Evolutionary conservation across 2,329 filamentous ascomycete species (phyloP), one percentile per base, ranked within the genome.

Genomic region (Dryadomyces sulphureus): DNA sequence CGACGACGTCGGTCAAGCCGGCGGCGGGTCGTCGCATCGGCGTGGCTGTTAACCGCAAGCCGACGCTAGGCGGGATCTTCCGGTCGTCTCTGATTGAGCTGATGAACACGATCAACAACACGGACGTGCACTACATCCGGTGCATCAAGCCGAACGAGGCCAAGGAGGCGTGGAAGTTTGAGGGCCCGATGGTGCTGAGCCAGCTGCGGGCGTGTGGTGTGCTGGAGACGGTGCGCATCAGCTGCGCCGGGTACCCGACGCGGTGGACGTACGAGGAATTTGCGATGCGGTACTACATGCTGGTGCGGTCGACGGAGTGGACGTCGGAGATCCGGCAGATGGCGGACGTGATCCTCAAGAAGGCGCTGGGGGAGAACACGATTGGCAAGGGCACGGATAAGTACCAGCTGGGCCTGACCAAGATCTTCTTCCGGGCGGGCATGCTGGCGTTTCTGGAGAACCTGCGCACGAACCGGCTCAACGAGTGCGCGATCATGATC

Each of bases 201-300:
- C 92, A 98, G 65, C 72, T 98, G 57, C 81, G 93, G 64, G 92
- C 92, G 65, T 98, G 92, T 67, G 92, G 92, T 89, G 93, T 98
- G 34, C 76, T 98, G 48, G 92, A 98, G 66, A 98, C 92, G 4
- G 92, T 98, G 48, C 81, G 92, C 60, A 98, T 98, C 64, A 94
- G 88, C 67, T 93, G 85, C 61, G 92, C 92, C 52, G 92, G 92
- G 51, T 98, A 98, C 60, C 92, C 92, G 16, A 96, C 92, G 40
- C 75, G 92, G 60, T 98, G 92, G 93, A 96, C 92, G 0, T 98
- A 95, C 60, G 92, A 98, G 60, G 92, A 98, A 61, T 98, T 98
- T 63, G 92, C 92, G 17, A 70, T 95, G 49, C 80, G 92, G 50
- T 98, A 98, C 68, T 98, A 98, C 69, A 95, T 98, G 87, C 72